Evolutionary conservation across 257 asterid species (phyloP), one percentile per base, ranked within the genome.

Genomic region (Solanum clarkiae): DNA sequence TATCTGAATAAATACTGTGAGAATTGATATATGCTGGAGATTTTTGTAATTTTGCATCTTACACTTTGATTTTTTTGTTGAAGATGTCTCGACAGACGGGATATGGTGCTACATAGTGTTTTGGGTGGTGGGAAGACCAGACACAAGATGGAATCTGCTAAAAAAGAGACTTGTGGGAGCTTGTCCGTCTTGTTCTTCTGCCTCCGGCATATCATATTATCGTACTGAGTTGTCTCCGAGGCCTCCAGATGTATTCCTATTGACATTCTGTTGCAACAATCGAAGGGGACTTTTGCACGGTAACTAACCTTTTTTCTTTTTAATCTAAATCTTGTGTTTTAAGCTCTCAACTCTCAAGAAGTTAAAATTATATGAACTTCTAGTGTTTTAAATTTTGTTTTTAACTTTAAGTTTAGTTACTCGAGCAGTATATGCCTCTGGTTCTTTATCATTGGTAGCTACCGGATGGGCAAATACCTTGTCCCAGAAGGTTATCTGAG

Each of bases 81-180:
- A 77, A 95, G 99, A 95, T 91, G 95, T 93, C 36, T 91, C 96
- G 7, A 95, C 98, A 1, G 99, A 95, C 79, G 99, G 99, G 62
- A 94, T 93, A 88, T 95, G 98, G 99, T 95, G 99, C 91, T 95
- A 95, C 90, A 60, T 95, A 85, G 96, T 95, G 88, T 90, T 94
- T 71, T 94, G 97, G 97, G 98, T 93, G 10, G 57, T 88, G 4
- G 95, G 97, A 16, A 93, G 86, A 71, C 88, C 94, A 12, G 86
- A 80, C 22, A 95, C 98, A 8, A 88, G 95, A 62, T 95, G 98
- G 98, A 86, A 83, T 77, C 90, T 94, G 88, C 88, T 95, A 94
- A 93, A 93, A 91, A 93, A 90, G 87, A 92, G 98, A 88, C 84
- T 95, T 40, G 89, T 93, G 90, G 99, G 86, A 80, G 99, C 92